Conservation (phyloP, 139 green algal species). For the Parachlorella kessleri region DNA sequence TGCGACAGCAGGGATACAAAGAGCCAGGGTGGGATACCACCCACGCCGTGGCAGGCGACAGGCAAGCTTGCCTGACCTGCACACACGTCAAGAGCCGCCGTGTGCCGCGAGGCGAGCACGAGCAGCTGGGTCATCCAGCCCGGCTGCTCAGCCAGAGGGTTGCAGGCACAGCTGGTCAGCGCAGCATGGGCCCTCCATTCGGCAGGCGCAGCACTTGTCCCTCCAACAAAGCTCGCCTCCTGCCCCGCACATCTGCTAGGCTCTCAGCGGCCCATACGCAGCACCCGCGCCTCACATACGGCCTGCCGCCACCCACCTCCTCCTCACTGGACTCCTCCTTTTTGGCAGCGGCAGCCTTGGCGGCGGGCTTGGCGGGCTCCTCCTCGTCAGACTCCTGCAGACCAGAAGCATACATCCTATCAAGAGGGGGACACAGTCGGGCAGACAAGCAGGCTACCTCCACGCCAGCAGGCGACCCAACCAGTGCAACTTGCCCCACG, state of each 20-base stretch:
- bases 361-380: not conserved
- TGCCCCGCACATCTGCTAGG: too few species aligned
- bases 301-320: constrained; percentile 13
- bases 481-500: too few species aligned
- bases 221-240: too few species aligned
- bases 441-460: too few species aligned
- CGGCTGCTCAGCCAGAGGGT: not conserved
- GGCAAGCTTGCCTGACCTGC: not conserved
- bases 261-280: too few species aligned
- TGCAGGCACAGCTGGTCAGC: not conserved
- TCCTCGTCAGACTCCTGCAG: not conserved
- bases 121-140: not conserved
- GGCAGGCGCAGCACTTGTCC: too few species aligned
- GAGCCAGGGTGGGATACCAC: not conserved
- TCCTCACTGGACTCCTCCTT: constrained; percentile 4
- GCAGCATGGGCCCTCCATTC: too few species aligned
- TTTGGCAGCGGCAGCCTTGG: constrained; percentile 12
- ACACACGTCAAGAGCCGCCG: not conserved
- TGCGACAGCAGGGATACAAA: not conserved
- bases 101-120: not conserved
- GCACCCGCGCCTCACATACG: too few species aligned
- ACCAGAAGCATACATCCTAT: too few species aligned
- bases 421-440: too few species aligned
- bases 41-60: not conserved
- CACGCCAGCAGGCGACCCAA: too few species aligned